Conservation (phyloP, 2,329 filamentous ascomycete genomes). For the Venturia effusa region DNA sequence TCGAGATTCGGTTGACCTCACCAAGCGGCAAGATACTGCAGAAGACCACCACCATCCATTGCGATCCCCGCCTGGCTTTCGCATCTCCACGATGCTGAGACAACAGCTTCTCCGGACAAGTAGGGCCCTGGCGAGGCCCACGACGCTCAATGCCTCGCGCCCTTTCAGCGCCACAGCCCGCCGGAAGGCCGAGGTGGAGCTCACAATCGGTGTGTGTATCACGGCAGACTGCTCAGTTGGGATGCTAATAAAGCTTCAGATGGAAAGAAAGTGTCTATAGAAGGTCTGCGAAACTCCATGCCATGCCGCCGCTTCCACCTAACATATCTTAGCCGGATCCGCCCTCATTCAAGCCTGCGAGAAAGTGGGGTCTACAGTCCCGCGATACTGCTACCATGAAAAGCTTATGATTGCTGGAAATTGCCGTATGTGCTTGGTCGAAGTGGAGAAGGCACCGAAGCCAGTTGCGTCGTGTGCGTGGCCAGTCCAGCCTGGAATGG, state of each 20-base stretch:
- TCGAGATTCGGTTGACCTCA: neutral
- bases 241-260: constrained; percentile 45
- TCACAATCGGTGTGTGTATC: constrained; percentile 71
- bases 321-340: constrained; percentile 61
- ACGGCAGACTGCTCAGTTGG: constrained; percentile 14
- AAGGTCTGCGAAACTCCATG: constrained; percentile 51
- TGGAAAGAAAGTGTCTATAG: constrained; percentile 96
- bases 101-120: constrained; percentile 53
- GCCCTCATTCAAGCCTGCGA: constrained; percentile 98
- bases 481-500: constrained; percentile 98
- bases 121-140: constrained; percentile 43
- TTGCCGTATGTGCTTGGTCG: constrained; percentile 98
- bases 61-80: constrained; percentile 13
- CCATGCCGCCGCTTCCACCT: constrained; percentile 15
- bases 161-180: constrained; percentile 71
- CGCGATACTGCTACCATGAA: constrained; percentile 99
- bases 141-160: constrained; percentile 52
- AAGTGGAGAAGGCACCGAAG: constrained; percentile 93
- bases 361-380: constrained; percentile 84
- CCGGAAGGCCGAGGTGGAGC: constrained; percentile 84
- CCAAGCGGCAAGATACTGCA: neutral
- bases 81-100: constrained; percentile 44
- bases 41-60: neutral
- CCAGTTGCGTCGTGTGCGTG: constrained; percentile 97
- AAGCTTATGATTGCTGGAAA: constrained; percentile 99